Evolutionary conservation across 768 basidiomycete genomes (phyloP).

Genomic region (Lactarius psammicola): DNA sequence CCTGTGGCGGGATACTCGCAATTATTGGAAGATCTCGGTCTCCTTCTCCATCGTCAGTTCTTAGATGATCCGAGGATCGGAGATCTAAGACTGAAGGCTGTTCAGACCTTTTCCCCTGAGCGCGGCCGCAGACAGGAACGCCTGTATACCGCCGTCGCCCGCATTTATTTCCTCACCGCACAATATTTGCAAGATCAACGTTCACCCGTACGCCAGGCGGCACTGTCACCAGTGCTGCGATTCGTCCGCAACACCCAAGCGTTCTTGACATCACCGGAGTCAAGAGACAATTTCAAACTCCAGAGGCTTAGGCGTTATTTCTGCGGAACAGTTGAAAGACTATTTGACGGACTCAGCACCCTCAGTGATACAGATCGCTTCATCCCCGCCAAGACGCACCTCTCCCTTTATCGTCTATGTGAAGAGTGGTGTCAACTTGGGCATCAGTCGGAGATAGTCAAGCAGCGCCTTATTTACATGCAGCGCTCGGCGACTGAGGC

Average conservation of each 20-base stretch:
- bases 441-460: constrained; percentile 66
- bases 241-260: constrained; percentile 82
- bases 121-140: constrained; percentile 72
- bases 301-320: constrained; percentile 87
- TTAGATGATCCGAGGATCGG: constrained; percentile 65
- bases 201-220: constrained; percentile 64
- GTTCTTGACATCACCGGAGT: constrained; percentile 69
- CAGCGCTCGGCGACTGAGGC: constrained; percentile 60
- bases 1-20: constrained; percentile 74
- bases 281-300: constrained; percentile 71
- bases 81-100: constrained; percentile 39
- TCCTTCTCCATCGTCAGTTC: constrained; percentile 76
- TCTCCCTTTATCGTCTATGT: constrained; percentile 78
- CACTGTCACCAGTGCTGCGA: constrained; percentile 76
- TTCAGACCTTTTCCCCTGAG: constrained; percentile 44
- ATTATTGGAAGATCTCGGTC: constrained; percentile 79
- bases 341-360: constrained; percentile 72
- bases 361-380: constrained; percentile 76
- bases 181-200: constrained; percentile 69
- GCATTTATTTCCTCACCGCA: constrained; percentile 85
- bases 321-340: constrained; percentile 82
- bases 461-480: constrained; percentile 68
- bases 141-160: constrained; percentile 80
- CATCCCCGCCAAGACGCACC: constrained; percentile 69
- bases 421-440: constrained; percentile 95